Conservation (phyloP, 441 rosid species). For the Gossypium davidsonii region DNA sequence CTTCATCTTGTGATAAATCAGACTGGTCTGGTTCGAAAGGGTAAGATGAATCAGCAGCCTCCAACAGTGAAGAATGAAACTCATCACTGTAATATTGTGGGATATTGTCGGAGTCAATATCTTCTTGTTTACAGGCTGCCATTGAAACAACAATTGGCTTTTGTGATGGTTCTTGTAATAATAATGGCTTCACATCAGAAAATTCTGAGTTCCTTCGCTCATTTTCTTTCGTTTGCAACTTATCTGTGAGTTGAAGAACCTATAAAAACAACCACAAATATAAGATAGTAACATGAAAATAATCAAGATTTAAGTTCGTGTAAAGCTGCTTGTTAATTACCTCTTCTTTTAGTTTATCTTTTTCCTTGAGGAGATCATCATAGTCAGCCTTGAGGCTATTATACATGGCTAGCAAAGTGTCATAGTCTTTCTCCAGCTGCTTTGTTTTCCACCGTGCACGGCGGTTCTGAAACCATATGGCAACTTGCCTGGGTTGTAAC, state of each 20-base stretch:
- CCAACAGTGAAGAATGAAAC: conserved; percentile 45
- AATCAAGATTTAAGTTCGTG: neutral
- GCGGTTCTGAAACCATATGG: conserved; percentile 76
- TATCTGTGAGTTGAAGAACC: conserved; percentile 40
- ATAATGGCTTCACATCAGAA: conserved; percentile 20
- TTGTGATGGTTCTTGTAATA: conserved; percentile 24
- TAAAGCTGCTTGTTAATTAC: neutral
- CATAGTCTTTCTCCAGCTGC: conserved; percentile 60
- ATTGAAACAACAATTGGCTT: conserved; percentile 25
- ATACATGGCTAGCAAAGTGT: conserved; percentile 37
- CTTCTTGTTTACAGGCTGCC: conserved; percentile 39
- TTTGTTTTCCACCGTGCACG: conserved; percentile 74
- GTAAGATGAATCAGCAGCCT: conserved; percentile 49
- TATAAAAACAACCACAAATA: conserved; percentile 4
- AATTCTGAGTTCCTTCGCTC: conserved; percentile 26
- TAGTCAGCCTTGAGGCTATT: conserved; percentile 45
- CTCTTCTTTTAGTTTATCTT: conserved; percentile 43
- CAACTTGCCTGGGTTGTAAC: conserved; percentile 64
- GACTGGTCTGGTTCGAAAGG: conserved; percentile 54
- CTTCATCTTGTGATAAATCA: conserved; percentile 57
- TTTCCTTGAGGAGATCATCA: conserved; percentile 43
- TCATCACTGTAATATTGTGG: conserved; percentile 44
- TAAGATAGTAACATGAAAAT: neutral
- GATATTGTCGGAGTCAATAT: conserved; percentile 46
- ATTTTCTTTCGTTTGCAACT: conserved; percentile 31